Evolutionary conservation across 2,329 filamentous ascomycete species (phyloP).

Genomic region (Fusarium albosuccineum): DNA sequence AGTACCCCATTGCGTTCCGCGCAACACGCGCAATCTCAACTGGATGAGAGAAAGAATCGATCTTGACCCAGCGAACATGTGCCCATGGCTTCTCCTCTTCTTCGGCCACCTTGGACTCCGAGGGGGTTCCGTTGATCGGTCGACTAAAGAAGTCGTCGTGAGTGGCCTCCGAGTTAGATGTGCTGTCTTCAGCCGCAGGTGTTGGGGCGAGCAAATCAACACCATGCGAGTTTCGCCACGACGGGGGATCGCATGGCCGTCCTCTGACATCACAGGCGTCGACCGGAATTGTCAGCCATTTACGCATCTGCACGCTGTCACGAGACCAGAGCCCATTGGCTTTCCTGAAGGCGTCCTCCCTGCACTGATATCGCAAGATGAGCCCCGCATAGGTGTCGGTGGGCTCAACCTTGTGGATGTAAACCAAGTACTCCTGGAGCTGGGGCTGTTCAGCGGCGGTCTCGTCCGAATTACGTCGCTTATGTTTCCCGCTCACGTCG

Average conservation of each 20-base stretch:
- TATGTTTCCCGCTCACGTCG: slow-evolving; percentile 68
- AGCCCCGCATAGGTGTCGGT: slow-evolving; percentile 92
- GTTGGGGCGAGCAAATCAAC: slow-evolving; percentile 67
- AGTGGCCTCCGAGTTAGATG: slow-evolving; percentile 41
- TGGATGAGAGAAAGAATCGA: slow-evolving; percentile 76
- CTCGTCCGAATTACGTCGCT: slow-evolving; percentile 78
- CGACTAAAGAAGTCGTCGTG: slow-evolving; percentile 59
- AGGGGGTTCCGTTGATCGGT: slow-evolving; percentile 51
- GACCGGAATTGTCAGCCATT: slow-evolving; percentile 85
- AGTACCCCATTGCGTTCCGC: slow-evolving; percentile 86
- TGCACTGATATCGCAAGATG: slow-evolving; percentile 89
- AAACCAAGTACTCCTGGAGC: slow-evolving; percentile 83
- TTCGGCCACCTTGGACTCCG: slow-evolving; percentile 42
- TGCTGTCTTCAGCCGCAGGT: slow-evolving; percentile 51
- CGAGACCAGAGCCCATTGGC: slow-evolving; percentile 96
- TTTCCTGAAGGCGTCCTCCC: slow-evolving; percentile 84
- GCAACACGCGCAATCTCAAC: slow-evolving; percentile 90
- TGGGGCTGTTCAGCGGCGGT: slow-evolving; percentile 65
- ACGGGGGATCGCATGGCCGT: slow-evolving; percentile 70
- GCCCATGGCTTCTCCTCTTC: slow-evolving; percentile 79
- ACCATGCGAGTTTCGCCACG: slow-evolving; percentile 53
- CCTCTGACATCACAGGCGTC: slow-evolving; percentile 91
- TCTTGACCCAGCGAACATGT: slow-evolving; percentile 89
- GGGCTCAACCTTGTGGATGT: slow-evolving; percentile 86
- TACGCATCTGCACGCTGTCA: slow-evolving; percentile 88